A percentile compares a stretch with the other conserved stretches of the same genome.
phyloP scores from a whole-genome alignment of 2,329 filamentous ascomycete genomes.

The Cyphellophora attinorum region DNA sequence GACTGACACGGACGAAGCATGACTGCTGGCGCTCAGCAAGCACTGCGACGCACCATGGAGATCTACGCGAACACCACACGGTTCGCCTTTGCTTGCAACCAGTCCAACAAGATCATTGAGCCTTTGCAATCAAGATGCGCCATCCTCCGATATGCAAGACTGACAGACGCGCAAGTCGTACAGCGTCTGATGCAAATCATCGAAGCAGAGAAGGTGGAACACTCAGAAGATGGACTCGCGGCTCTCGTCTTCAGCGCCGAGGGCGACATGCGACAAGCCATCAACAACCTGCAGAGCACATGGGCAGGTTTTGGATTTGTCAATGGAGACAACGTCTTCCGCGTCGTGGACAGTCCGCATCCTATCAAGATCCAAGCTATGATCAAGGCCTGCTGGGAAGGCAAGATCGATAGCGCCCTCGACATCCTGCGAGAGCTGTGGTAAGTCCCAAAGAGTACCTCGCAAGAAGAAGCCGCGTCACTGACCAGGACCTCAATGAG shows the following conservation, averaged over 20 bases:
- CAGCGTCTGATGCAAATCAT: constrained; percentile 87
- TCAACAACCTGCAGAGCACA: constrained; percentile 96
- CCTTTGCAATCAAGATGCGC: constrained; percentile 95
- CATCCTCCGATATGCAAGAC: constrained; percentile 82
- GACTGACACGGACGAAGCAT: constrained; percentile 46
- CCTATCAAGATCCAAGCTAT: constrained; percentile 98
- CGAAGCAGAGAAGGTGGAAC: constrained; percentile 80
- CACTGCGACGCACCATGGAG: constrained; percentile 91
- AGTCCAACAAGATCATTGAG: constrained; percentile 99
- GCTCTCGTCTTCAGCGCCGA: constrained; percentile 96
- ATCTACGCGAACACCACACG: constrained; percentile 95
- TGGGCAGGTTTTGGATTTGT: constrained; percentile 91
- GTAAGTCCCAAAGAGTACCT: constrained; percentile 32
- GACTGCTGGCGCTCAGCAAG: constrained; percentile 94
- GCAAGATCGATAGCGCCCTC: constrained; percentile 77
- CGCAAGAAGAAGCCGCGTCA: constrained; percentile 3
- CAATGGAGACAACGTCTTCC: constrained; percentile 96
- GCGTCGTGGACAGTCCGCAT: constrained; percentile 92
- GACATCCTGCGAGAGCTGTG: constrained; percentile 84
- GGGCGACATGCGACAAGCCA: constrained; percentile 96
- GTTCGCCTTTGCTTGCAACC: constrained; percentile 97
- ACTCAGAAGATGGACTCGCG: constrained; percentile 85
- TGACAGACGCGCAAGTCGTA: constrained; percentile 88
- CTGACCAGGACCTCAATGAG: constrained; percentile 6
- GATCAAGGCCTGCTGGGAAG: constrained; percentile 94